These are phyloP conservation scores for Globisporangium cederbergense DNA, from an alignment of 352 stramenopile species.

Conservation along the genomic window DNA sequence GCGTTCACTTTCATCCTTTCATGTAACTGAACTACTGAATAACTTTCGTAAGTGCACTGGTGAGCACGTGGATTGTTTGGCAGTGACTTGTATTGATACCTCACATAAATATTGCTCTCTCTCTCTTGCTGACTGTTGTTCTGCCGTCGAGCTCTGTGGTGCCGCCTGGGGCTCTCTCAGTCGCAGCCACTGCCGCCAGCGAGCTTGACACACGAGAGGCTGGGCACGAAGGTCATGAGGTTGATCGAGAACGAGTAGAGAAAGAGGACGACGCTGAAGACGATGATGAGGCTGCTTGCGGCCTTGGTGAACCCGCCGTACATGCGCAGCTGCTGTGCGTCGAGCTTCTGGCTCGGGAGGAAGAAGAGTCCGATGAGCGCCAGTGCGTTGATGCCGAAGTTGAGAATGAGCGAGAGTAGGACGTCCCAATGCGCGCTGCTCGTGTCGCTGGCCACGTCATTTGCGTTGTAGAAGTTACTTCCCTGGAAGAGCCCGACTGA, in stretches of 20 bases:
- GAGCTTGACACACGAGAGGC: not conserved
- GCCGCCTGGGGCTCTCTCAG: not conserved
- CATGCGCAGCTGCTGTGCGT: conserved; percentile 64
- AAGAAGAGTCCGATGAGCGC: conserved; percentile 26
- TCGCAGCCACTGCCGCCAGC: not conserved
- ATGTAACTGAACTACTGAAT: too few species aligned
- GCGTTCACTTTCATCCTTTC: too few species aligned
- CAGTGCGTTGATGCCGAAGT: conserved; percentile 33
- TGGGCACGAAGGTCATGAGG: not conserved
- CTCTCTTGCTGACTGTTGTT: too few species aligned
- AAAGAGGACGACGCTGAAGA: not conserved
- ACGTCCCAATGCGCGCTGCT: conserved; percentile 19
- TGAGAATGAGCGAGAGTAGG: conserved; percentile 24
- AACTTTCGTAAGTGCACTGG: too few species aligned
- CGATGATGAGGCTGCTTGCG: conserved; percentile 7
- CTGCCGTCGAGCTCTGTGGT: too few species aligned
- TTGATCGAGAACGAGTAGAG: conserved; percentile 1
- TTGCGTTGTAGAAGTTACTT: conserved; percentile 22
- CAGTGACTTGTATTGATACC: too few species aligned
- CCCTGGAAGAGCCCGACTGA: conserved; percentile 24
- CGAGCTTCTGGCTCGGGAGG: conserved; percentile 54
- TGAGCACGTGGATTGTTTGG: too few species aligned
- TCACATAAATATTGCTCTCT: too few species aligned
- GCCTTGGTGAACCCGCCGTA: conserved; percentile 61
- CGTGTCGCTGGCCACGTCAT: conserved; percentile 19